These are phyloP conservation scores for Phaeophleospora eucalypticola DNA, from an alignment of 2,329 filamentous ascomycete species.

Conservation along the genomic window DNA sequence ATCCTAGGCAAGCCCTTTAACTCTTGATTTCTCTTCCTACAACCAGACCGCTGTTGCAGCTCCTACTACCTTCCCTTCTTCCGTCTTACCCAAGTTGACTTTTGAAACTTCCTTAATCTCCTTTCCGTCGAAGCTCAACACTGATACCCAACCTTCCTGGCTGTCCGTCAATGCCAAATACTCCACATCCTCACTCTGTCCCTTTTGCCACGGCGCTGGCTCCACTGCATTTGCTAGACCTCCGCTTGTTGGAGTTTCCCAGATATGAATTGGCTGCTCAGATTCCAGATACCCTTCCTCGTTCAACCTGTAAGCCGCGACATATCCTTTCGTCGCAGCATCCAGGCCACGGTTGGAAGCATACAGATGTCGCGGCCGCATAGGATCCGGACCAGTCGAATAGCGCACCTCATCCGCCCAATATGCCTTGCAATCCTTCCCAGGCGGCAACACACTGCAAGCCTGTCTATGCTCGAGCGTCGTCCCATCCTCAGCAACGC, in stretches of 20 bases:
- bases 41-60: conserved; percentile 35
- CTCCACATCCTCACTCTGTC: conserved; percentile 20
- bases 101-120: conserved; percentile 28
- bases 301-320: conserved; percentile 28
- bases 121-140: conserved; percentile 32
- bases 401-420: conserved; percentile 37
- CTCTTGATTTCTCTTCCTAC: conserved; percentile 4
- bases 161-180: conserved; percentile 35
- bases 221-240: conserved; percentile 36
- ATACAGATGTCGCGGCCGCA: conserved; percentile 30
- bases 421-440: conserved; percentile 31
- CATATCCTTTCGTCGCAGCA: conserved; percentile 30
- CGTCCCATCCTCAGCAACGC: conserved; percentile 26
- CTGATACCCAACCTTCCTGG: conserved; percentile 32
- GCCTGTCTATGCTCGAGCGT: conserved; percentile 28
- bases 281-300: conserved; percentile 25
- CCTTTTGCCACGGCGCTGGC: conserved; percentile 26
- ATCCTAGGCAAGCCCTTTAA: conserved; percentile 14
- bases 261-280: conserved; percentile 30
- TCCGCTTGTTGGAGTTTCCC: conserved; percentile 34
- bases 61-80: conserved; percentile 28
- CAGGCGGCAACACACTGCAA: conserved; percentile 29
- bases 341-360: conserved; percentile 33
- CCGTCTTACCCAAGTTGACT: conserved; percentile 29
- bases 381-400: conserved; percentile 25